Evolutionary conservation across 2,329 filamentous ascomycete species (phyloP), one percentile per base, ranked within the genome.

Genomic region (Mollisia scopiformis): DNA sequence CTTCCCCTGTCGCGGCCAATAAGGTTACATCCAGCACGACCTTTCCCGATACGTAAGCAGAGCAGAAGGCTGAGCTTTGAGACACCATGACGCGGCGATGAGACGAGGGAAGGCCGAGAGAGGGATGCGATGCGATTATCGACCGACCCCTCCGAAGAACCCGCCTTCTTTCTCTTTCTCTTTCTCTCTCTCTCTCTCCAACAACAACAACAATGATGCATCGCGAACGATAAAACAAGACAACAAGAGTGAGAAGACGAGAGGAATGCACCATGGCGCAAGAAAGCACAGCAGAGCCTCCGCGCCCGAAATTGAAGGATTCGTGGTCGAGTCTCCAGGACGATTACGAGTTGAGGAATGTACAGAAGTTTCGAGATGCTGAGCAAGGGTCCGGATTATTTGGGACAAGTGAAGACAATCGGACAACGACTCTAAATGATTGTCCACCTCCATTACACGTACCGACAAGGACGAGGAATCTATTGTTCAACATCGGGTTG

Each of bases 291-390:
- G 4, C n/a, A 21, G 39, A 19, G n/a, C 39, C n/a, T 43, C 39
- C 39, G n/a, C 16, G 10, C 3, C n/a, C 39, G 16, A 43, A 43
- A 21, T 21, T 43, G 39, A 43, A 43, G 6, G 39, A 21, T 21
- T 41, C 31, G 35, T 55, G 53, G 53, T 14, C 23, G 2, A 30
- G 21, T n/a, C 25, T 46, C 3, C 53, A 55, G 25, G 53, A 41
- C 35, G 53, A 55, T 28, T 43, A 43, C 23, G 53, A 55, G n/a
- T 35, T 55, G 25, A 25, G 53, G 16, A 55, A 55, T 43, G 23
- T 33, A 3, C 25, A 5, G 16, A 33, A 55, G 27, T 46, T 55
- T 23, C 19, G 25, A 27, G 35, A 39, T 39, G 37, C 14, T n/a
- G 37, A 39, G 37, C 37, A 39, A 39, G 37, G 37, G n/a, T n/a